Conservation (phyloP, 2,329 filamentous ascomycete species). For the Neocucurbitaria cava region DNA sequence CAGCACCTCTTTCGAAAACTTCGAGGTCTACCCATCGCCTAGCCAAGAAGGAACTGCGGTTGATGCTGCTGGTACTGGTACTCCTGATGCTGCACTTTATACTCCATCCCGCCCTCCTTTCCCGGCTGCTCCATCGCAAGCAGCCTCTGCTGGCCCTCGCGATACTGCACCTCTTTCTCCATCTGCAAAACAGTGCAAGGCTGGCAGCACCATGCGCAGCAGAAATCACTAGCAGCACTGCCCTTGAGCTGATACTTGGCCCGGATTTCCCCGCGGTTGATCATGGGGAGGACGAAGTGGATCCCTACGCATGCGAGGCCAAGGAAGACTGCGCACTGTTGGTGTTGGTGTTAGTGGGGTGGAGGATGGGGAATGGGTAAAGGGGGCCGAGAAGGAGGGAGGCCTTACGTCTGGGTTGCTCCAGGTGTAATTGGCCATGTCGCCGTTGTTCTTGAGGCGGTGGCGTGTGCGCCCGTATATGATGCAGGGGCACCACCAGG, state of each 20-base stretch:
- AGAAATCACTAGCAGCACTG: constrained; percentile 42
- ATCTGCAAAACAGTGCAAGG: constrained; percentile 45
- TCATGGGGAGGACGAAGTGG: constrained; percentile 41
- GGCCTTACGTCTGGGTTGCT: constrained; percentile 36
- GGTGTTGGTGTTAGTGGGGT: constrained; percentile 8
- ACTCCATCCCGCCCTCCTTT: constrained; percentile 32
- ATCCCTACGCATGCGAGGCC: constrained; percentile 34
- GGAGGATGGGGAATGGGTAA: not conserved
- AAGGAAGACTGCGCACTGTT: constrained; percentile 36
- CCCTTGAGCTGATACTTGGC: constrained; percentile 41
- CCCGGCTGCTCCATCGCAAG: constrained; percentile 31
- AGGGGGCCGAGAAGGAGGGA: not conserved
- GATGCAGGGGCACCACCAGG: constrained; percentile 45
- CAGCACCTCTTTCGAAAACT: no score
- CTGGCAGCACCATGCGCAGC: constrained; percentile 44
- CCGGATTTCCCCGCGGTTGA: constrained; percentile 42
- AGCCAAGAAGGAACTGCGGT: constrained; percentile 4
- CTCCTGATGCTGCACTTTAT: no score
- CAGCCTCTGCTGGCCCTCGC: constrained; percentile 25
- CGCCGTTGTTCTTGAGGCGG: constrained; percentile 34
- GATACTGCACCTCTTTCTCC: constrained; percentile 39
- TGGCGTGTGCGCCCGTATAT: constrained; percentile 40
- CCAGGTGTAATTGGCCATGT: constrained; percentile 36
- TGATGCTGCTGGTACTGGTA: constrained; percentile 28
- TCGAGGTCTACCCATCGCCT: not conserved